Base-by-base conservation (phyloP, 179 eudicot genomes). In the Pouteria campechiana region DNA sequence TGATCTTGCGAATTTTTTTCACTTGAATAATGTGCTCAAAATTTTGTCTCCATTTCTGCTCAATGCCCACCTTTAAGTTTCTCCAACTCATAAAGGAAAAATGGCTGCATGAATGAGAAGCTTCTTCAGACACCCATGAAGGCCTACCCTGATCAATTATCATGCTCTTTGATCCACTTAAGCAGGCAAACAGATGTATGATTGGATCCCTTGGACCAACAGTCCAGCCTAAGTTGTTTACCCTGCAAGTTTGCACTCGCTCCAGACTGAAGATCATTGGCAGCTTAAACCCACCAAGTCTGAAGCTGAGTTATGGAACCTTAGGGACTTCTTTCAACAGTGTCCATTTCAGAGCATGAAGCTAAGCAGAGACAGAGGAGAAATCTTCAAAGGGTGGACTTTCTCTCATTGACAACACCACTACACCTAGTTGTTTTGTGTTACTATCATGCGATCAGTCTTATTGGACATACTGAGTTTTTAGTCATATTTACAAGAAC, bases 141-240 rank as follows among this genome's bases (percentile, higher is more conserved):
- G 14, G 19, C 14, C 23, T 34, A 6, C 17, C 7, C 18, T 28
- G 22, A 25, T 14, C 25, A 14, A n/a, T 41, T 46, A 31, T 58
- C 52, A 56, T 52, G 18, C 37, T 37, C 53, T 62, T 62, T 31
- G 47, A 40, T 55, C 38, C 32, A 65, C 43, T 75, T 55, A 71
- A 51, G 50, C 81, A 83, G 90, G 86, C 38, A 25, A 62, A 50
- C 52, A 72, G 65, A 69, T 83, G 90, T 69, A 28, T 69, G 38
- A 65, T 80, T 69, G 78, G 78, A 54, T 70, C 73, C 52, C 68
- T 65, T 35, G 66, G 57, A 54, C 57, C 41, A 54, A 47, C 60
- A 57, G 57, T 57, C 54, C 53, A 50, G 62, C 47, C 35, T 57
- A 59, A 53, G 64, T 55, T 41, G 41, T 30, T 32, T 46, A 29